phyloP scores from a whole-genome alignment of 2,329 filamentous ascomycete species.

The Beauveria brongniartii region DNA sequence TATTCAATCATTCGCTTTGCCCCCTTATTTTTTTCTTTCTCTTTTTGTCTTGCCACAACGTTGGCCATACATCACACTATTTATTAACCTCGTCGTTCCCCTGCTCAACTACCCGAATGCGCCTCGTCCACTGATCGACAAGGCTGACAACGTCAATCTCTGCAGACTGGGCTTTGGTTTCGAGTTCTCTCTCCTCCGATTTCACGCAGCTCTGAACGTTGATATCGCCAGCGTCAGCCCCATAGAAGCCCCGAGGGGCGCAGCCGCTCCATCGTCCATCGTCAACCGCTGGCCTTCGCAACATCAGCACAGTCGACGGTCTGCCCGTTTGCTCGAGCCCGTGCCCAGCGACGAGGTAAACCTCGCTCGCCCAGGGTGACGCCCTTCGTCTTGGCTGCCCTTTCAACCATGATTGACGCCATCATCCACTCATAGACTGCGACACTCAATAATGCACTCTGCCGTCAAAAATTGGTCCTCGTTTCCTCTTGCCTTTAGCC shows the following conservation, averaged over 20 bases:
- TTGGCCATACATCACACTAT: background rate
- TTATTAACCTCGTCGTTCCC: background rate
- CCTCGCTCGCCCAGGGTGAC: background rate
- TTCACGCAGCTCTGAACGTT: background rate
- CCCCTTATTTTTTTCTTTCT: background rate
- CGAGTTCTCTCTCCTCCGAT: background rate
- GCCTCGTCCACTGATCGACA: background rate
- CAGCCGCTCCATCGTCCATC: background rate
- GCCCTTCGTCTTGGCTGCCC: background rate
- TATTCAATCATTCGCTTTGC: background rate
- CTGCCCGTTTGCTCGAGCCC: background rate
- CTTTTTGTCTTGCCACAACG: background rate
- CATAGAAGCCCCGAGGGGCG: conserved; percentile 3
- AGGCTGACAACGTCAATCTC: background rate
- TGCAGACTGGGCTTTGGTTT: background rate
- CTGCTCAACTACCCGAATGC: background rate
- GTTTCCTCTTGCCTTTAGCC: background rate
- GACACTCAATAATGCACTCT: background rate
- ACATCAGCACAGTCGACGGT: background rate
- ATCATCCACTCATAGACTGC: background rate
- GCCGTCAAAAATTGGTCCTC: background rate
- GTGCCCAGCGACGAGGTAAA: background rate
- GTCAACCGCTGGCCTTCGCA: background rate
- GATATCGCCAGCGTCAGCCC: background rate
- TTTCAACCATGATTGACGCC: background rate